These are phyloP conservation scores for Talaromyces albobiverticillius DNA, from an alignment of 2,329 filamentous ascomycete genomes.

Conservation along the genomic window DNA sequence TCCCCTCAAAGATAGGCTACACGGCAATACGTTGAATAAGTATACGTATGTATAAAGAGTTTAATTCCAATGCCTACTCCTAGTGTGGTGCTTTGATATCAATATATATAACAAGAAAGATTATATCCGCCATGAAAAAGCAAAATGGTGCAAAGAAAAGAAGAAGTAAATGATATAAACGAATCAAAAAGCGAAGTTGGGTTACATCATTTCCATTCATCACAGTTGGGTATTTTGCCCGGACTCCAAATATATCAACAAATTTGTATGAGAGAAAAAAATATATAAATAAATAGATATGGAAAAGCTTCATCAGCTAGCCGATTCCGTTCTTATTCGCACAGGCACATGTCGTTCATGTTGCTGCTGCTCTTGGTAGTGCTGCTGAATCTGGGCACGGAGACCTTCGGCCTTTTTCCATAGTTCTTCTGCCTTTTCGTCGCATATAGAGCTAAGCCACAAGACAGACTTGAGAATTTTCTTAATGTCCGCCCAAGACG, in stretches of 20 bases:
- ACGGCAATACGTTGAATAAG: too few relatives aligned
- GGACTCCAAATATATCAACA: constrained; percentile 5
- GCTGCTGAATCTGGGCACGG: constrained; percentile 9
- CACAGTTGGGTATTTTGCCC: constrained; percentile 6
- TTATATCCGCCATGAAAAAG: not conserved
- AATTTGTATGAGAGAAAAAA: not conserved
- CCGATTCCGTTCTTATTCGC: constrained; percentile 2
- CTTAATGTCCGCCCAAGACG: constrained; percentile 19
- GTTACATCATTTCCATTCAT: constrained; percentile 10
- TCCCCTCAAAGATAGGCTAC: too few relatives aligned
- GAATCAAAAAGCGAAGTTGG: not conserved
- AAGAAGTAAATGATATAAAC: not conserved
- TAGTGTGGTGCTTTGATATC: not conserved
- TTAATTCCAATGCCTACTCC: not conserved
- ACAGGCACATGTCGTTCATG: constrained; percentile 1
- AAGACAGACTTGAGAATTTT: constrained; percentile 19
- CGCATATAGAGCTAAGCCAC: constrained; percentile 23
- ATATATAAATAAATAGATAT: not conserved
- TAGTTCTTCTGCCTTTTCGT: constrained; percentile 21
- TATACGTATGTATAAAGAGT: not conserved
- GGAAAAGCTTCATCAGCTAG: not conserved
- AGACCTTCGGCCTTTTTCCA: constrained; percentile 16
- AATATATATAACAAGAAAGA: not conserved
- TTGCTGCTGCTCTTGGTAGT: constrained; percentile 9
- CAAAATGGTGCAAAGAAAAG: not conserved